Evolutionary conservation across 1,139 yeast species (phyloP).

Genomic region (Lodderomyces metapsilosis): DNA sequence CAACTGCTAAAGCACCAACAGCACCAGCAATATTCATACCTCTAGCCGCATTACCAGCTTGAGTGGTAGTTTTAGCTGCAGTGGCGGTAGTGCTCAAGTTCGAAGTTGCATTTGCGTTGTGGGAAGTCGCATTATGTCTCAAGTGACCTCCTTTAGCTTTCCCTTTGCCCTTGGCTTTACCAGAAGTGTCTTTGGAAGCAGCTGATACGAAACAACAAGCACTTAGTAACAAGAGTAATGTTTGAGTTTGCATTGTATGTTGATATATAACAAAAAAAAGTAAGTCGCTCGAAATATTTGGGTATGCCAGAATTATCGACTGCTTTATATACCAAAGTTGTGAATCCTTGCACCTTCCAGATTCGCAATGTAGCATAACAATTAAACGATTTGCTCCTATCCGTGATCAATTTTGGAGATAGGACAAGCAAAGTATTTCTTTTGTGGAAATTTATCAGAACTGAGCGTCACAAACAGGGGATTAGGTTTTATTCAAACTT

Average conservation of each 20-base stretch:
- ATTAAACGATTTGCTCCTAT: too few species aligned
- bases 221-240: not conserved
- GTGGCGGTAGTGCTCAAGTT: slow-evolving; percentile 2
- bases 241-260: not conserved
- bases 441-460: not conserved
- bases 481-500: not conserved
- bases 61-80: slow-evolving; percentile 23
- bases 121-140: slow-evolving; percentile 1
- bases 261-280: not conserved
- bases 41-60: slow-evolving; percentile 22
- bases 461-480: not conserved
- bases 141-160: not conserved
- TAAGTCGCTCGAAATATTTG: too few species aligned
- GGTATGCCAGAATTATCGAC: too few species aligned
- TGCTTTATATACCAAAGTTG: not conserved
- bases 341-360: not conserved
- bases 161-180: not conserved
- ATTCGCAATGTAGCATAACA: not conserved
- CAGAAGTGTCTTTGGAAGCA: not conserved
- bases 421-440: not conserved
- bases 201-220: slow-evolving; percentile 1
- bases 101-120: slow-evolving; percentile 1
- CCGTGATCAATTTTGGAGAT: too few species aligned
- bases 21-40: slow-evolving; percentile 33
- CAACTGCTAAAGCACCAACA: slow-evolving; percentile 46